Base-by-base conservation (phyloP, 1,139 yeast genomes). In the Martiniozyma asiatica region DNA sequence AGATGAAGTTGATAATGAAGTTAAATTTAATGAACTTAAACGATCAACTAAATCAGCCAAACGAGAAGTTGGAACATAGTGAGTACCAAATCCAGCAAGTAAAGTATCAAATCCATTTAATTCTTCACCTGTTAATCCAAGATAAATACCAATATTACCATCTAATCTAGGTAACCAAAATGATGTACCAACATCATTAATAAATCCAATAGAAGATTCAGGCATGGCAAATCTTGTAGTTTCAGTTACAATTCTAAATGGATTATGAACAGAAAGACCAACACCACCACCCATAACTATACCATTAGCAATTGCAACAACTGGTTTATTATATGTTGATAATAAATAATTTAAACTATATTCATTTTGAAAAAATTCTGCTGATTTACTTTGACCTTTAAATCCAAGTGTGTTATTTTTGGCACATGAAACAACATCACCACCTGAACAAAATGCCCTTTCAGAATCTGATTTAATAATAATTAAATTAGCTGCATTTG, bases 241-340 rank as follows among this genome's bases (percentile, higher is more conserved):
- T 48, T 89, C 97, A 22, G 95, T 82, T 9, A 92, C 93, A 29
- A 89, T 63, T 50, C 98, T 71, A 63, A 87, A 87, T 3, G 96
- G 93, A n/a, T 87, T 80, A 55, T 92, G 97, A 25, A 82, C 77
- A 0, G 89, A 67, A 34, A 89, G 61, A 4, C 98, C 98, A 25
- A 84, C 94, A 44, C 98, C 98, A 32, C 98, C 98, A 34, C 98
- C 98, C 95, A 89, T 84, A 22, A 92, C 84, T 47, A 89, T 84
- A 19, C 97, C 97, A 50, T 89, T 78, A 75, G 81, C 78, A 26
- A 85, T 50, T 1, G 94, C 65, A 13, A 89, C 74, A 41, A 80
- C 68, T 2, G 98, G 97, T 58, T 85, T 89, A 36, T 76, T 64
- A 50, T 72, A 84, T 11, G 92, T 76, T 12, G 94, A 77, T 42